Evolutionary conservation across 2,329 filamentous ascomycete species (phyloP).

Genomic region (Pyrenochaeta sp.): DNA sequence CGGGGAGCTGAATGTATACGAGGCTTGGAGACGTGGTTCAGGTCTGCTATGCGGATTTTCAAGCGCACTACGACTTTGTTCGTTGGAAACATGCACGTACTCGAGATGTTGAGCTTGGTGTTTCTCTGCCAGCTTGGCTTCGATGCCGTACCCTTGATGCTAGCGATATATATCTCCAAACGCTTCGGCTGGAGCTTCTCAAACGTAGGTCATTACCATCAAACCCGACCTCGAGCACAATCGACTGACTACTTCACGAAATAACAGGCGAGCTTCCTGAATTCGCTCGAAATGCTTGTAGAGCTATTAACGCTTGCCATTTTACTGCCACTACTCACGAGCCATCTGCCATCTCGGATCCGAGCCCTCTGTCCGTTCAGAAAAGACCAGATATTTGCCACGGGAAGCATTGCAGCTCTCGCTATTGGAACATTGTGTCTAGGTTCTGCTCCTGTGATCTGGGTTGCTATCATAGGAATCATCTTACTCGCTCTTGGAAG

Average conservation of each 20-base stretch:
- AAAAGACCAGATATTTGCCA: conserved; percentile 18
- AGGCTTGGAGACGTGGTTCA: background rate
- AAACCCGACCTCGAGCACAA: background rate
- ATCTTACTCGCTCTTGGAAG: conserved; percentile 22
- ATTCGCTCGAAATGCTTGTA: conserved; percentile 25
- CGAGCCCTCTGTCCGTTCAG: conserved; percentile 2
- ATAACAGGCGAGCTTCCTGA: conserved; percentile 25
- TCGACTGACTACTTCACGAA: background rate
- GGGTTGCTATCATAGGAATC: conserved; percentile 21
- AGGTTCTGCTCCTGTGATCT: conserved; percentile 19
- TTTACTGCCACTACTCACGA: conserved; percentile 17
- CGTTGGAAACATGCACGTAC: conserved; percentile 15
- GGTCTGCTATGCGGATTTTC: background rate
- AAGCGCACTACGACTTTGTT: conserved; percentile 2
- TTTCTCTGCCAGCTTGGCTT: conserved; percentile 28
- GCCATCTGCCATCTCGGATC: conserved; percentile 4
- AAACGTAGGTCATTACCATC: conserved; percentile 16
- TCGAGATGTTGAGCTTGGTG: conserved; percentile 17
- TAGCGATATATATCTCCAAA: conserved; percentile 29
- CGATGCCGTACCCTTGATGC: conserved; percentile 25
- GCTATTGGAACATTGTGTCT: conserved; percentile 19
- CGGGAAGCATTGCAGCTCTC: conserved; percentile 16
- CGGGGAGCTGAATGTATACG: background rate
- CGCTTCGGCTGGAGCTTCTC: conserved; percentile 27
- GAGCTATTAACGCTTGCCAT: conserved; percentile 20